Percentiles rank a stretch among this genome's conserved stretches.
phyloP scores from a whole-genome alignment of 1,139 yeast genomes.

The Sugiyamaella castrensis region DNA sequence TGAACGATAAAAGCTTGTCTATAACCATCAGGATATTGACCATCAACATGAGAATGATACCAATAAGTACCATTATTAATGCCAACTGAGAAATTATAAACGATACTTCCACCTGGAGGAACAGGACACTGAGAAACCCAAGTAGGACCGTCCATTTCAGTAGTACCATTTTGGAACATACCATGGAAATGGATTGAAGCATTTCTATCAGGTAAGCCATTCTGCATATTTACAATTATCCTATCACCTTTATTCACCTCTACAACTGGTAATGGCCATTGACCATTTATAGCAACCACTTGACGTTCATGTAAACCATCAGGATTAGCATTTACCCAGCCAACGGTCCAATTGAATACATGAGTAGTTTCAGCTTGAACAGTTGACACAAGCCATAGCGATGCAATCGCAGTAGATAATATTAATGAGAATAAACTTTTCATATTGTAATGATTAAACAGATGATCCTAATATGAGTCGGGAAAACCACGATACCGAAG shows the following conservation, averaged over 20 bases:
- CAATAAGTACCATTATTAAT: conserved; percentile 81
- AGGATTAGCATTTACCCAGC: conserved; percentile 71
- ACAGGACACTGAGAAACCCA: conserved; percentile 86
- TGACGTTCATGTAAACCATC: conserved; percentile 67
- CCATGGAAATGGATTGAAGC: conserved; percentile 92
- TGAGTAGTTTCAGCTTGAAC: conserved; percentile 50
- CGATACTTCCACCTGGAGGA: conserved; percentile 69
- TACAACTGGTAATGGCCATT: conserved; percentile 82
- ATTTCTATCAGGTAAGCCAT: conserved; percentile 58
- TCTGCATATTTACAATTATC: conserved; percentile 61
- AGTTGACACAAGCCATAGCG: conserved; percentile 12
- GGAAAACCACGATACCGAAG: too few species aligned
- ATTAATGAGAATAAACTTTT: conserved; percentile 16
- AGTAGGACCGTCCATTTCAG: conserved; percentile 86
- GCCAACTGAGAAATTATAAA: conserved; percentile 73
- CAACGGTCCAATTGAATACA: conserved; percentile 56
- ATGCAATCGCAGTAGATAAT: too few species aligned
- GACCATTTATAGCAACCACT: conserved; percentile 75
- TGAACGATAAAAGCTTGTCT: conserved; percentile 74
- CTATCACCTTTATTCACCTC: conserved; percentile 72
- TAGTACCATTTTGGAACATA: conserved; percentile 74
- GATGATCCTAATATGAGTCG: too few species aligned
- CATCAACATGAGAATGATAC: conserved; percentile 89
- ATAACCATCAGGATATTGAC: conserved; percentile 91
- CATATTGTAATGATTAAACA: conserved; percentile 5